Conservation (phyloP, 208 protist species). For the Crithidia bombi region DNA sequence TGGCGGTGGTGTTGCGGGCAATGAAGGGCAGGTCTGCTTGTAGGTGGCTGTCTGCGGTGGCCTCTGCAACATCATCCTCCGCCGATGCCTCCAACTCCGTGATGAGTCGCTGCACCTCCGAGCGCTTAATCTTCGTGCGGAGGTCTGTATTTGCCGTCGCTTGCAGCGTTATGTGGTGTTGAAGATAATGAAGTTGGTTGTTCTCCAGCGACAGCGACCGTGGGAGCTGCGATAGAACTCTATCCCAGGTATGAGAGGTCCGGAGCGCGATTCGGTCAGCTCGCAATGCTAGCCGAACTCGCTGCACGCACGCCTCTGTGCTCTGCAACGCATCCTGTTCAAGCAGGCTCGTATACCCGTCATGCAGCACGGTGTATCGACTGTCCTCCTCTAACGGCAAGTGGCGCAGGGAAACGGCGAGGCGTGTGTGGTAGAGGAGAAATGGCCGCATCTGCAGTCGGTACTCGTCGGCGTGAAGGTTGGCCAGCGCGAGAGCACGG, state of each 20-base stretch:
- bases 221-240: conserved; percentile 14
- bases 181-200: conserved; percentile 33
- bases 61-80: not conserved
- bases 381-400: conserved; percentile 42
- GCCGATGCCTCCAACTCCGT: not conserved
- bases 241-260: conserved; percentile 26
- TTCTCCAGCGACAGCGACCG: conserved; percentile 20
- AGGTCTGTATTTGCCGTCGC: not conserved
- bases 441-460: conserved; percentile 39
- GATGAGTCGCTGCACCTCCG: not conserved
- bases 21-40: conserved; percentile 12
- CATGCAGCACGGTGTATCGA: conserved; percentile 24
- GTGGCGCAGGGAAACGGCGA: conserved; percentile 50
- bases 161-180: conserved; percentile 11
- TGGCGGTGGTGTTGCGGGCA: not conserved
- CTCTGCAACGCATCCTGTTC: not conserved
- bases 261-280: conserved; percentile 44
- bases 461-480: conserved; percentile 37
- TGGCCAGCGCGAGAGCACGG: conserved; percentile 13
- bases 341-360: conserved; percentile 6
- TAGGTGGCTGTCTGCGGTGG: not conserved
- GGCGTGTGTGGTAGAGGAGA: conserved; percentile 49
- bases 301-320: conserved; percentile 9
- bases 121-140: not conserved
- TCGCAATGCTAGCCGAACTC: conserved; percentile 33